A percentile compares a stretch with the other conserved stretches of the same genome.
These are phyloP conservation scores for Aspergillus sp. DNA, from an alignment of 2,329 filamentous ascomycete genomes.

Conservation along the genomic window DNA sequence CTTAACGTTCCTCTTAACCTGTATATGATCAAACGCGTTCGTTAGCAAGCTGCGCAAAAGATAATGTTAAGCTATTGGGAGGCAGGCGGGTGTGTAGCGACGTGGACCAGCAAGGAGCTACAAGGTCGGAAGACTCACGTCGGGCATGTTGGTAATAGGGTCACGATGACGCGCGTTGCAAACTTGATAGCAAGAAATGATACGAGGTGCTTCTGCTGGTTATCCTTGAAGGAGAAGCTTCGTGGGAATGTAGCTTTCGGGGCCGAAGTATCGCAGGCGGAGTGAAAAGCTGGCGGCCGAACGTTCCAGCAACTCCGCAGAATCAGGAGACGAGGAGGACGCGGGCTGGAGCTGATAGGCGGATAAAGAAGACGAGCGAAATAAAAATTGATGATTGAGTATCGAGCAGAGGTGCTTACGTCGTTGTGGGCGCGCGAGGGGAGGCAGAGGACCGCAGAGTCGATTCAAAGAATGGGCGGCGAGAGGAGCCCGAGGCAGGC, in stretches of 20 bases:
- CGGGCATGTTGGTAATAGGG: slow-evolving; percentile 31
- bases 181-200: slow-evolving; percentile 1
- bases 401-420: background rate
- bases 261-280: slow-evolving; percentile 14
- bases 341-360: background rate
- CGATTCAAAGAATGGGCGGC: slow-evolving; percentile 2
- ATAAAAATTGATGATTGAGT: background rate
- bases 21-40: slow-evolving; percentile 7
- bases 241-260: slow-evolving; percentile 5
- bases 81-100: slow-evolving; percentile 10
- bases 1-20: slow-evolving; percentile 85
- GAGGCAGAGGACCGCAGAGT: slow-evolving; percentile 1
- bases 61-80: background rate
- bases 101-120: background rate
- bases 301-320: background rate
- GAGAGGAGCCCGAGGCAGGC: background rate
- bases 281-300: slow-evolving; percentile 14
- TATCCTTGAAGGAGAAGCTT: background rate
- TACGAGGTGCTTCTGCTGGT: background rate
- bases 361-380: background rate
- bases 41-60: slow-evolving; percentile 25
- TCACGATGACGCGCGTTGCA: slow-evolving; percentile 1
- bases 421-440: slow-evolving; percentile 3
- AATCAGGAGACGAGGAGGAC: background rate
- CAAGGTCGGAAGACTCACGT: slow-evolving; percentile 27